Evolutionary conservation across 1,284 basidiomycete genomes (phyloP).

Genomic region (Cystobasidium slooffiae): DNA sequence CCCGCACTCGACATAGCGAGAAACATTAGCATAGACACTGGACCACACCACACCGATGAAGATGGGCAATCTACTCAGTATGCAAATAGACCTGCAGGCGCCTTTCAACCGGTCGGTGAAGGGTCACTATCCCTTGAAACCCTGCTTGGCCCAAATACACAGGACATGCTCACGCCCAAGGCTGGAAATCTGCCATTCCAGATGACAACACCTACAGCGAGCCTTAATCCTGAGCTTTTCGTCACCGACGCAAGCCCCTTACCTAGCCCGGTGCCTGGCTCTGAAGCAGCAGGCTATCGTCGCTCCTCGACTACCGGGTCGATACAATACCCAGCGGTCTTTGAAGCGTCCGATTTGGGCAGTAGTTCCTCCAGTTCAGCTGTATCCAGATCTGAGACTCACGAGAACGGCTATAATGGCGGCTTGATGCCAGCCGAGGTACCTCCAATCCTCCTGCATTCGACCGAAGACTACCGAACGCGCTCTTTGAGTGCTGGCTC

Average conservation of each 20-base stretch:
- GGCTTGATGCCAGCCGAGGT: not conserved
- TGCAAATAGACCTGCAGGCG: not conserved
- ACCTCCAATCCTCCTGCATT: not conserved
- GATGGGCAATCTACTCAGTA: not conserved
- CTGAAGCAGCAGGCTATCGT: not conserved
- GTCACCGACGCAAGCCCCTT: conserved; percentile 7
- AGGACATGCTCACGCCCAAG: conserved; percentile 21
- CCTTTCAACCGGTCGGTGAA: conserved; percentile 29
- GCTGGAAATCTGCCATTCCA: conserved; percentile 15
- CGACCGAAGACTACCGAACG: not conserved
- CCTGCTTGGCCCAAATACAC: conserved; percentile 5
- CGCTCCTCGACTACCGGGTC: not conserved
- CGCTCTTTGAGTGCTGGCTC: not conserved
- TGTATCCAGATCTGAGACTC: not conserved
- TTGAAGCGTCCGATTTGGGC: conserved; percentile 29
- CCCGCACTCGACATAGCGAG: conserved; percentile 1
- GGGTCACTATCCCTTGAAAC: conserved; percentile 30
- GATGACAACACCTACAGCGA: not conserved
- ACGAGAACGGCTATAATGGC: not conserved
- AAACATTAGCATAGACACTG: not conserved
- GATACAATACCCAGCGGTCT: conserved; percentile 26
- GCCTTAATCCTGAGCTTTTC: not conserved
- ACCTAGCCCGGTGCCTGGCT: conserved; percentile 10
- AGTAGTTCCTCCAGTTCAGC: conserved; percentile 39
- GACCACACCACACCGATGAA: not conserved